Percentiles rank a stretch among this genome's conserved stretches.
These are phyloP conservation scores for Moesziomyces antarcticus DNA, from an alignment of 1,284 basidiomycete genomes.

Conservation along the genomic window DNA sequence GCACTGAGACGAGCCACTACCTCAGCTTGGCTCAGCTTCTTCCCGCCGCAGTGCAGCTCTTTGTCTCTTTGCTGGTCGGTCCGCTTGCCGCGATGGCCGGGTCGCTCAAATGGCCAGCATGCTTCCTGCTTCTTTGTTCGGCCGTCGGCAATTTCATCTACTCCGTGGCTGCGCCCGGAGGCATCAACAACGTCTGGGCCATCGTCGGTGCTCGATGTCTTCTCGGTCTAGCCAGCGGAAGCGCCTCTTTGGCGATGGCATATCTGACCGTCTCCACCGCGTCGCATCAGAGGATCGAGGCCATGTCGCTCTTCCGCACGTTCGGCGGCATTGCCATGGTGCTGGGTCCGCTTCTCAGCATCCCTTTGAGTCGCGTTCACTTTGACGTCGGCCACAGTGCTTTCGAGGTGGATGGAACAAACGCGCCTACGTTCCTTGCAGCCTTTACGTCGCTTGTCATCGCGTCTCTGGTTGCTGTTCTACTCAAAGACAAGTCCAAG, in stretches of 20 bases:
- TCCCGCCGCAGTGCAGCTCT: constrained; percentile 14
- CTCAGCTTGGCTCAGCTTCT: constrained; percentile 21
- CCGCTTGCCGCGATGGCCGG: constrained; percentile 6
- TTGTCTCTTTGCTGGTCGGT: constrained; percentile 15
- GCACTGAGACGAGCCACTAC: constrained; percentile 1
- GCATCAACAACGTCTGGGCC: constrained; percentile 17
- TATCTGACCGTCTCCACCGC: constrained; percentile 10
- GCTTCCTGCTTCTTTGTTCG: constrained; percentile 7
- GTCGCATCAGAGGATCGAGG: constrained; percentile 10
- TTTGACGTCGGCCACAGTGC: constrained; percentile 7
- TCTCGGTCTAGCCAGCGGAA: constrained; percentile 15
- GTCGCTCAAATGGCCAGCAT: constrained; percentile 13
- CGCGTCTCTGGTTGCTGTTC: background rate
- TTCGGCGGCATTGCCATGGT: constrained; percentile 14
- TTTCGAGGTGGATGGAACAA: constrained; percentile 10
- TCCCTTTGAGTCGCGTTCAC: constrained; percentile 14
- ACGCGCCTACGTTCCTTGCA: constrained; percentile 17
- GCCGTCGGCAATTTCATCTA: constrained; percentile 19
- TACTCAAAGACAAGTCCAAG: constrained; percentile 10
- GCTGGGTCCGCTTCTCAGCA: constrained; percentile 18
- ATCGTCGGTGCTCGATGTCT: constrained; percentile 14
- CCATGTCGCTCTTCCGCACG: constrained; percentile 12
- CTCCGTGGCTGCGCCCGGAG: constrained; percentile 3
- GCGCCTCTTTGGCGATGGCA: constrained; percentile 10
- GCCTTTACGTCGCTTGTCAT: constrained; percentile 9